Conservation (phyloP, 1,139 yeast genomes). For the Zygosaccharomyces sapae region DNA sequence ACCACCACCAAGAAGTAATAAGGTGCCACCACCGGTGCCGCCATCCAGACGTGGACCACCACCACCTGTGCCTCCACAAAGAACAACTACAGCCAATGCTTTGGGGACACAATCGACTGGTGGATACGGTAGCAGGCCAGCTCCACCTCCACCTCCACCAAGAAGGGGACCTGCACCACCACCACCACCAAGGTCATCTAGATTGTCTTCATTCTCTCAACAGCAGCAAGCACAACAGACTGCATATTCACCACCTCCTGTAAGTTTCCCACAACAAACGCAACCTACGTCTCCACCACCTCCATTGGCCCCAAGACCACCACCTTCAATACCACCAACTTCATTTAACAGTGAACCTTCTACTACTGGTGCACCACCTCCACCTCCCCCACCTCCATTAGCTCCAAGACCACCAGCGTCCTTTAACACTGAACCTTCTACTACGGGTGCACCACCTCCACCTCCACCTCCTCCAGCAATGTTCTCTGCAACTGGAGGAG, state of each 20-base stretch:
- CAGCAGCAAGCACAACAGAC: slow-evolving; percentile 8
- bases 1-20: slow-evolving; percentile 10
- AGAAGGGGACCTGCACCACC: slow-evolving; percentile 28
- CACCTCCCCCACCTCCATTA: slow-evolving; percentile 15
- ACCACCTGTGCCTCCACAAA: slow-evolving; percentile 31
- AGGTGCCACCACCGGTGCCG: slow-evolving; percentile 14
- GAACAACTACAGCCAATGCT: slow-evolving; percentile 9
- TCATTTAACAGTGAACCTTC: slow-evolving; percentile 3
- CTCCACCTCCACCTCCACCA: slow-evolving; percentile 36
- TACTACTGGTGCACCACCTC: slow-evolving; percentile 12
- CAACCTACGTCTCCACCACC: slow-evolving; percentile 29
- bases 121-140: slow-evolving; percentile 10
- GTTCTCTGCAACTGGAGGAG: slow-evolving; percentile 17
- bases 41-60: slow-evolving; percentile 23
- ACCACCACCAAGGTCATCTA: slow-evolving; percentile 24
- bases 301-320: slow-evolving; percentile 8
- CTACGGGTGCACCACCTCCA: slow-evolving; percentile 12
- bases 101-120: slow-evolving; percentile 2
- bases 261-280: slow-evolving; percentile 19
- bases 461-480: slow-evolving; percentile 14
- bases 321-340: slow-evolving; percentile 19
- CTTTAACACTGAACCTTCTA: neutral
- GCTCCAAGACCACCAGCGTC: slow-evolving; percentile 16
- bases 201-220: slow-evolving; percentile 20
- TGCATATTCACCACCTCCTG: slow-evolving; percentile 10